A percentile compares a stretch with the other conserved stretches of the same genome.
Evolutionary conservation across 2,329 filamentous ascomycete genomes (phyloP).

Genomic region (Fusarium sp.): DNA sequence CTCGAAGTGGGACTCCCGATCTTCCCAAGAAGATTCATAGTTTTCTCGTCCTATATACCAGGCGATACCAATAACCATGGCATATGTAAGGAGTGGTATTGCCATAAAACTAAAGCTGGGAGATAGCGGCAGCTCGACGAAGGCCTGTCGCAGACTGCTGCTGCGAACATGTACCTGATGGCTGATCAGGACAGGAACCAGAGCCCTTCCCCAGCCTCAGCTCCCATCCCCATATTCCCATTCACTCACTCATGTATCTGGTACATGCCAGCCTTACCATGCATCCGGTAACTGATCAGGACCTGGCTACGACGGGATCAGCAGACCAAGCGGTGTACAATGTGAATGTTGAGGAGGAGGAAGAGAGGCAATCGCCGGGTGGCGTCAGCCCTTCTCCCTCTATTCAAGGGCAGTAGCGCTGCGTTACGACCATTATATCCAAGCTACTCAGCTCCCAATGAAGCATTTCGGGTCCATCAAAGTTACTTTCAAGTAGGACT

Average conservation of each 20-base stretch:
- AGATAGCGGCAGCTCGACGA: too few relatives aligned
- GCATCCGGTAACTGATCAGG: neutral
- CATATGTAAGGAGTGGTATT: too few relatives aligned
- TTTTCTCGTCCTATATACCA: too few relatives aligned
- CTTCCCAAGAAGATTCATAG: too few relatives aligned
- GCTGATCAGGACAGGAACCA: neutral
- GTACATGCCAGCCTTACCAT: rapidly evolving
- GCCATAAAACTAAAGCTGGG: too few relatives aligned
- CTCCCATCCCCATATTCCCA: too few relatives aligned
- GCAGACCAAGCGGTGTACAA: rapidly evolving
- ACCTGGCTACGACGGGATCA: neutral
- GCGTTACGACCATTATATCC: neutral
- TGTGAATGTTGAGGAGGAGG: rapidly evolving
- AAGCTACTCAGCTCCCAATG: neutral
- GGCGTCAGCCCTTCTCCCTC: neutral
- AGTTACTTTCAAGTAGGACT: neutral
- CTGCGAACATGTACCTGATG: too few relatives aligned
- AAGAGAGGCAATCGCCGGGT: rapidly evolving
- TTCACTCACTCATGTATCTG: rapidly evolving
- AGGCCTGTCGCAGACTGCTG: too few relatives aligned
- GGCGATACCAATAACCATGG: too few relatives aligned
- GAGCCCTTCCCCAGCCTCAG: rapidly evolving
- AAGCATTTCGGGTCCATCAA: neutral
- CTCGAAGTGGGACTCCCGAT: too few relatives aligned
- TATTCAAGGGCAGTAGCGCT: neutral